Evolutionary conservation across 2,329 filamentous ascomycete species (phyloP).

Genomic region (Monosporascus sp.): DNA sequence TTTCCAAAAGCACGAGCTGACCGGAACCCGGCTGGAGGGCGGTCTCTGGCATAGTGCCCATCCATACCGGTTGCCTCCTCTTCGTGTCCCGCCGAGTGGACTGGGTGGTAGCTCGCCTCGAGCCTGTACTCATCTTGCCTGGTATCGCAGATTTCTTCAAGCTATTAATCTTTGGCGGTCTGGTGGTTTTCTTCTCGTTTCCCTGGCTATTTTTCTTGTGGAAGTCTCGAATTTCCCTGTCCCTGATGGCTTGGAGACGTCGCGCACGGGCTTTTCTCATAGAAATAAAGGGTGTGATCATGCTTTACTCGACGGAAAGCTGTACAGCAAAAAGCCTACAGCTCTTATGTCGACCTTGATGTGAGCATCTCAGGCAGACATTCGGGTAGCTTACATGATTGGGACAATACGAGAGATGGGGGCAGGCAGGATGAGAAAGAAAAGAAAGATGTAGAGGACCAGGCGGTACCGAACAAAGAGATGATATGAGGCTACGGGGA

Average conservation of each 20-base stretch:
- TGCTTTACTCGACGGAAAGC: not conserved
- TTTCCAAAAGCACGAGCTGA: not conserved
- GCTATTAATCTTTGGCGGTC: not conserved
- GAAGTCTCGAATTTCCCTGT: not conserved
- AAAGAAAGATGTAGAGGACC: not conserved
- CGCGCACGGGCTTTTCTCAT: constrained; percentile 6
- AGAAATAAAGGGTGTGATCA: constrained; percentile 12
- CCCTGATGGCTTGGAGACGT: not conserved
- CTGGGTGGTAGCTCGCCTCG: not conserved
- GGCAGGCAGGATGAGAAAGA: not conserved
- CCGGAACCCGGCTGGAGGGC: not conserved
- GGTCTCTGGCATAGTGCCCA: not conserved
- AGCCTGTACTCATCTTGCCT: not conserved
- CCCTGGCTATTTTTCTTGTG: not conserved
- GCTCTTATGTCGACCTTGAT: not conserved
- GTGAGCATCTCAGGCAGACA: not conserved
- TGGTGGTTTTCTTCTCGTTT: too few species aligned
- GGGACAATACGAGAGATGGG: not conserved
- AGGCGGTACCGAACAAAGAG: not conserved
- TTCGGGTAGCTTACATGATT: too few species aligned
- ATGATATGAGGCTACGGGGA: too few species aligned
- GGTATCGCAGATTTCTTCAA: not conserved
- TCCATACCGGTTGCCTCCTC: not conserved
- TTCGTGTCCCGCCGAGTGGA: not conserved
- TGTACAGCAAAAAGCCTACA: not conserved